phyloP scores from a whole-genome alignment of 2,329 filamentous ascomycete genomes.

The Cephalotrichum gorgonifer region DNA sequence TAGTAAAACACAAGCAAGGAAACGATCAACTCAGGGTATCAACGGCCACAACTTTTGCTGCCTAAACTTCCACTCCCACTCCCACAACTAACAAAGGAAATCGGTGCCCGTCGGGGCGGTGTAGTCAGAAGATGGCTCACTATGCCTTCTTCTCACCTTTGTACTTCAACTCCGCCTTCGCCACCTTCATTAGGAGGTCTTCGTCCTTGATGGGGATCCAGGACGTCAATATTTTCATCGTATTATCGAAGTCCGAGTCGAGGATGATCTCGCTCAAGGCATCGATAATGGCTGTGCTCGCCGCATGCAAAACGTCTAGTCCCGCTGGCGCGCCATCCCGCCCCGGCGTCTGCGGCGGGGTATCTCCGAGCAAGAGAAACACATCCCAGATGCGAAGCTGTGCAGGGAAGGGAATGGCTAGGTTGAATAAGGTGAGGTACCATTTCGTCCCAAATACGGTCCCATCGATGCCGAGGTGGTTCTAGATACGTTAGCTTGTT shows the following conservation, averaged over 20 bases:
- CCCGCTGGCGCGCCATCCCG: slow-evolving; percentile 25
- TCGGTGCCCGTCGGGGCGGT: neutral
- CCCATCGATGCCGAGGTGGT: slow-evolving; percentile 68
- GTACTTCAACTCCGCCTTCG: slow-evolving; percentile 76
- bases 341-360: slow-evolving; percentile 24
- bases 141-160: slow-evolving; percentile 33
- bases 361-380: slow-evolving; percentile 85
- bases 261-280: slow-evolving; percentile 80
- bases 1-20: no score
- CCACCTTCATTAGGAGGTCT: slow-evolving; percentile 83
- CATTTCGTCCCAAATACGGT: slow-evolving; percentile 94
- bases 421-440: slow-evolving; percentile 97
- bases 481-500: slow-evolving; percentile 28
- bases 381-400: slow-evolving; percentile 97
- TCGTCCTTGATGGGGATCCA: slow-evolving; percentile 93
- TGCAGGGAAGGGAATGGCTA: slow-evolving; percentile 87
- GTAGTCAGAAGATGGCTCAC: slow-evolving; percentile 9
- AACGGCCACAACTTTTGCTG: neutral
- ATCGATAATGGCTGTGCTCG: slow-evolving; percentile 81
- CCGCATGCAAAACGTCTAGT: slow-evolving; percentile 81
- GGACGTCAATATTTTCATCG: slow-evolving; percentile 92
- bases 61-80: neutral
- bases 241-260: slow-evolving; percentile 92
- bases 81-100: slow-evolving; percentile 1
- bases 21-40: neutral